Evolutionary conservation across 768 basidiomycete genomes (phyloP).

Genomic region (Kwoniella pini): DNA sequence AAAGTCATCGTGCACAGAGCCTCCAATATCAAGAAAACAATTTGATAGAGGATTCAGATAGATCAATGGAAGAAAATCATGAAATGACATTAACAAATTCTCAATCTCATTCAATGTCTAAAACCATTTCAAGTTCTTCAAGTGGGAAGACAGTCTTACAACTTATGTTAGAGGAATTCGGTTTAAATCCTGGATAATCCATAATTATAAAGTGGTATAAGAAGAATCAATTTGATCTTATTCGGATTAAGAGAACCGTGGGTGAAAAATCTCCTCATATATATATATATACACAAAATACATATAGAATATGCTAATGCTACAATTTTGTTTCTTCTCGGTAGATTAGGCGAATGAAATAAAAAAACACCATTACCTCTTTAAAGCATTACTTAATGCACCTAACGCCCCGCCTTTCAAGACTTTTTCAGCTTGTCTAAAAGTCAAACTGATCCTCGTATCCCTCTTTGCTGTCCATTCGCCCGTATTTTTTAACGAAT

Average conservation of each 20-base stretch:
- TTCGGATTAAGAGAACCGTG: no score
- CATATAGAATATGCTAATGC: no score
- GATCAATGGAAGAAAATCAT: background rate
- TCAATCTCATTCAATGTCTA: no score
- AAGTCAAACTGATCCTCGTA: constrained; percentile 78
- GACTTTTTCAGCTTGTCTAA: constrained; percentile 75
- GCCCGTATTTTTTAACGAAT: constrained; percentile 60
- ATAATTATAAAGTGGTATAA: no score
- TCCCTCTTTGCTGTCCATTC: constrained; percentile 56
- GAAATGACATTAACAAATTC: background rate
- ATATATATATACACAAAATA: no score
- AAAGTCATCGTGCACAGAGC: no score
- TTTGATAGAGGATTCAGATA: background rate
- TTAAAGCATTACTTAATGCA: constrained; percentile 9
- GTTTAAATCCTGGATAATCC: constrained; percentile 11
- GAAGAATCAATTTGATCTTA: no score
- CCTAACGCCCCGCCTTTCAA: constrained; percentile 41
- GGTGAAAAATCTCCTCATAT: no score
- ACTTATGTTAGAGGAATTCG: constrained; percentile 36
- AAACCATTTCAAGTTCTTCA: background rate
- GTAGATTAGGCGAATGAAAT: no score
- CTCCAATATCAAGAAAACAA: background rate
- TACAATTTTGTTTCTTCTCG: no score
- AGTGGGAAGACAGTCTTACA: constrained; percentile 29
- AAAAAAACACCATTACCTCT: background rate